Evolutionary conservation across 2,329 filamentous ascomycete genomes (phyloP), one percentile per base, ranked within the genome.

Genomic region (Stagonosporopsis tanaceti): DNA sequence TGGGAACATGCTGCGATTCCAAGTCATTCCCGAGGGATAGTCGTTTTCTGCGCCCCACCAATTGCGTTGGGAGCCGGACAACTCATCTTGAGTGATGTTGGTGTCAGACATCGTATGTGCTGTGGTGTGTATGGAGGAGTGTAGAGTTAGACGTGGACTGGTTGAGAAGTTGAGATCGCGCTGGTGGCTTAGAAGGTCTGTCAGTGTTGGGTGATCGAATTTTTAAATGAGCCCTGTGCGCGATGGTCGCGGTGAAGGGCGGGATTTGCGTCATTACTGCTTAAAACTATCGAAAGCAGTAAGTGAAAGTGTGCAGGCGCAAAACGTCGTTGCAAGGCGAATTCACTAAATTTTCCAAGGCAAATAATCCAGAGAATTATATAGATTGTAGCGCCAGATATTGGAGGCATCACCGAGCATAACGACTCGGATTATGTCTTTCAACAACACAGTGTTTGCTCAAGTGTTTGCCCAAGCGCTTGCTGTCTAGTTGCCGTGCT

Each of bases 1-100:
- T 8, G 42, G 27, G 24, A 53, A 53, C 42, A 53, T 37, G n/a
- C 20, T 28, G 35, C 37, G n/a, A 5, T 35, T 28, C 22, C 17
- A 41, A 20, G 20, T 9, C 28, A 41, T 41, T 7, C 50, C 50
- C 1, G 30, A 15, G 2, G 24, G 32, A 17, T 44, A 37, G 12
- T 17, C 11, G 2, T 6, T 12, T 8, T 38, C 17, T 4, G 8
- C 6, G 8, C 27, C 38, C 3, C 9, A 22, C 40, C 48, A 45
- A 11, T 45, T 17, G 35, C 5, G 15, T 6, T 42, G 35, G 30
- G 30, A 20, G 22, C 9, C 24, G 1, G 15, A 6, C 6, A 1
- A 4, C 8, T 40, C 17, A 6, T 41, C 32, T 14, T 37, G 47
- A n/a, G 14, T 14, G 9, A 37, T 30, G 9, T 32, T 34, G 24